These are phyloP conservation scores for Stereocaulon alpinum DNA, from an alignment of 495 filamentous ascomycete genomes.

Conservation along the genomic window DNA sequence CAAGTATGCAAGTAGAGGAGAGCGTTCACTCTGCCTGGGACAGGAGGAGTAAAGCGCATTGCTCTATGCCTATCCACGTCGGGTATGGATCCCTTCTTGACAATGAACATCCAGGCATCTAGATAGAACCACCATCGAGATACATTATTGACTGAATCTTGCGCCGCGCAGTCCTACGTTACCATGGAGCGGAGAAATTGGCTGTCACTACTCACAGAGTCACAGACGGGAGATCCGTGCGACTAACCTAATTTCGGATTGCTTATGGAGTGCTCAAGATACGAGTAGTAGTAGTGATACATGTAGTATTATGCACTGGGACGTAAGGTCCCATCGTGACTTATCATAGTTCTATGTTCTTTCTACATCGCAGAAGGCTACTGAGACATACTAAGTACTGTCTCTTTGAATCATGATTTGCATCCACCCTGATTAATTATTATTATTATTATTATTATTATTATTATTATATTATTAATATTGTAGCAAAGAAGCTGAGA, in stretches of 20 bases:
- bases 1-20: not conserved
- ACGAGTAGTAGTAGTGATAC: not conserved
- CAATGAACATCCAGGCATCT: not conserved
- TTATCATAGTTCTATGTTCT: no score
- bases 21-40: not conserved
- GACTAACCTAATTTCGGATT: not conserved
- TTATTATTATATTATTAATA: no score
- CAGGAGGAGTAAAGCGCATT: slow-evolving; percentile 1
- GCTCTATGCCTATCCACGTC: slow-evolving; percentile 4
- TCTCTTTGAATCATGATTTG: no score
- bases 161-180: not conserved
- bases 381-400: no score
- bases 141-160: no score
- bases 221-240: not conserved
- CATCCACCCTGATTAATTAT: no score
- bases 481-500: no score
- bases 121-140: not conserved
- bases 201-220: not conserved
- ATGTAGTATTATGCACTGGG: not conserved
- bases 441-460: no score
- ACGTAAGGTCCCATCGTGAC: not conserved
- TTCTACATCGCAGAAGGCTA: no score
- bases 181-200: not conserved
- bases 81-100: not conserved
- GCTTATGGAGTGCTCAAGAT: not conserved